Conservation (phyloP, 2,329 filamentous ascomycete genomes). For the Sclerotinia glacialis region DNA sequence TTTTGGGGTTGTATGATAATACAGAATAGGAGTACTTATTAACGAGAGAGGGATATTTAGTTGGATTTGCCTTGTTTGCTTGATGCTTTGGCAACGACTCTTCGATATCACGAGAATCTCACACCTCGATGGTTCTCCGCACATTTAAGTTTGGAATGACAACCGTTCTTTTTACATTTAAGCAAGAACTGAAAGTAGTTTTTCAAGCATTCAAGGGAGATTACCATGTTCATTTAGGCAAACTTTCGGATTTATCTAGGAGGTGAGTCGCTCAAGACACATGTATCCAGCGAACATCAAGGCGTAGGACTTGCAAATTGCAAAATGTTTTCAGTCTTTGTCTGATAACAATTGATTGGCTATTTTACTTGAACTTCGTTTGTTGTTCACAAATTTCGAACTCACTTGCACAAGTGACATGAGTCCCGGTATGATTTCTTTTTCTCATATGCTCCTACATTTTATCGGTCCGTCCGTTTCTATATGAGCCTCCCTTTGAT, state of each 20-base stretch:
- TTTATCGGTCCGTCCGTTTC: not conserved
- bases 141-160: not conserved
- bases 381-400: not conserved
- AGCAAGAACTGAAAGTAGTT: not conserved
- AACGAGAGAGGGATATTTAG: not conserved
- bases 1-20: not conserved
- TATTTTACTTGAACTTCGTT: no score
- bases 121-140: not conserved
- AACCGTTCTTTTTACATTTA: no score
- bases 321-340: not conserved
- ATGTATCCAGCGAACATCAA: not conserved
- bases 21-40: no score
- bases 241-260: no score
- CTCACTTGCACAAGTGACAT: not conserved
- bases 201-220: not conserved
- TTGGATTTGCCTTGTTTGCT: not conserved
- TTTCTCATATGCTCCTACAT: not conserved
- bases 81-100: not conserved
- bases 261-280: not conserved
- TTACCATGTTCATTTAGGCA: not conserved
- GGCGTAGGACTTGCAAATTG: not conserved
- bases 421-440: not conserved
- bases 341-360: no score
- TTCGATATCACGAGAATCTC: not conserved
- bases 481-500: not conserved